These are phyloP conservation scores for Podaxis mareebaensis DNA, from an alignment of 768 basidiomycete species.

Conservation along the genomic window DNA sequence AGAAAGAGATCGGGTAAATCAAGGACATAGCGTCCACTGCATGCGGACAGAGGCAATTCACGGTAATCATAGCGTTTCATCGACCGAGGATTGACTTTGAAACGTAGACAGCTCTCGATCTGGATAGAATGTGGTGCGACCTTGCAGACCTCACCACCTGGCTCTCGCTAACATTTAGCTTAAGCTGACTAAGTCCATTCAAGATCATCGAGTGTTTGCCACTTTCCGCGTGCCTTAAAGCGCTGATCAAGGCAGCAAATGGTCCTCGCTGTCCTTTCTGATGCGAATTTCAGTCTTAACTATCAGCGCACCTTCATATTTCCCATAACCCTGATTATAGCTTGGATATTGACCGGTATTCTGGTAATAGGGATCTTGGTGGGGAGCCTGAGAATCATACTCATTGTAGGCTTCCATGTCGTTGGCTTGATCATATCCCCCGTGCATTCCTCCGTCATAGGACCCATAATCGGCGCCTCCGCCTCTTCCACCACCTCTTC, in stretches of 20 bases:
- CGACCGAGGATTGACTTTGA: constrained; percentile 18
- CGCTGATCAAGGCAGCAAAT: constrained; percentile 33
- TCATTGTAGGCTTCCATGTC: constrained; percentile 67
- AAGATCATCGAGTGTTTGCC: constrained; percentile 27
- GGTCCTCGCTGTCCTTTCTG: constrained; percentile 43
- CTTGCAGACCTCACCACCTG: constrained; percentile 23
- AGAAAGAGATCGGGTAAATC: constrained; percentile 42
- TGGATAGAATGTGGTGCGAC: constrained; percentile 5
- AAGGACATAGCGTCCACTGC: constrained; percentile 47
- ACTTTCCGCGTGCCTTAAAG: constrained; percentile 53
- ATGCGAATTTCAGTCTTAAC: constrained; percentile 57
- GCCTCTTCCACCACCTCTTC: constrained; percentile 54
- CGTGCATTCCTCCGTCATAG: constrained; percentile 43
- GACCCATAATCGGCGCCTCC: constrained; percentile 46
- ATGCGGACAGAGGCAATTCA: constrained; percentile 36
- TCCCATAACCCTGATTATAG: constrained; percentile 59
- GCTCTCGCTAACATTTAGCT: constrained; percentile 50
- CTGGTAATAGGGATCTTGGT: constrained; percentile 70
- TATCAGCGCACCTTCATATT: constrained; percentile 86
- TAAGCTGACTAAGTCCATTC: constrained; percentile 39
- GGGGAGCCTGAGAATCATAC: constrained; percentile 56
- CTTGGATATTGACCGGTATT: constrained; percentile 57
- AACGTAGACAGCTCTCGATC: constrained; percentile 19
- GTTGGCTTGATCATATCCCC: constrained; percentile 50
- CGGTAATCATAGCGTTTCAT: constrained; percentile 31